Evolutionary conservation across 1,139 yeast genomes (phyloP), one percentile per base, ranked within the genome.

Genomic region (Maudiozyma humilis): DNA sequence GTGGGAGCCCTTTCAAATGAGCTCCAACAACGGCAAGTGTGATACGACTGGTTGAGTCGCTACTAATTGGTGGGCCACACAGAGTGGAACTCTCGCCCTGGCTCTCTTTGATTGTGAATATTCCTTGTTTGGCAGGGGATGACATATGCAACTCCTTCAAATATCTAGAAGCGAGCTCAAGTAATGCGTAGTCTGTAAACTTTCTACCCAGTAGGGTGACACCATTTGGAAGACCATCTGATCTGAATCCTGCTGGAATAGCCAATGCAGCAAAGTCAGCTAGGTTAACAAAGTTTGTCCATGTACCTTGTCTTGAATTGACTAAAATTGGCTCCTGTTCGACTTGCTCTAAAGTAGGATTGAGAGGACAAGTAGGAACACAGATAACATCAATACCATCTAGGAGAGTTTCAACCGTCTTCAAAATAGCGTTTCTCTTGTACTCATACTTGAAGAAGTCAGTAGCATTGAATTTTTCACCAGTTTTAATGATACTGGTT

Each of bases 21-120:
- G 96, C 96, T 46, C 98, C 98, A 40, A 91, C 97, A 31, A 89
- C 98, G 1, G 96, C 96, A 49, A 89, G 69, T 49, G 80, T 75
- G 44, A 84, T 68, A 3, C 73, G 65, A 3, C 68, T 51, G 3
- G 36, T 23, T 13, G 13, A 7, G 2, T 67, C 56, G 19, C 65
- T 49, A 33, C 68, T 60, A 32, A 67, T 64, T 16, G 49, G 48
- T 32, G 81, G 79, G 15, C 62, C 60, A 2, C 62, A 57, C 32
- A 77, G 57, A 33, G 58, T 63, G 52, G 77, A 81, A 30, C 66
- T 67, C 13, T 52, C 43, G 3, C 50, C 48, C 10, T 58, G 49
- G 43, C 57, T 49, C 2, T 41, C 41, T 30, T 46, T 47, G 17
- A 51, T 51, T 10, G 47, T 40, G 20, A 59, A 52, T n/a, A 47